These are phyloP conservation scores for Phytopythium vexans DNA, from an alignment of 352 stramenopile species.

Conservation along the genomic window DNA sequence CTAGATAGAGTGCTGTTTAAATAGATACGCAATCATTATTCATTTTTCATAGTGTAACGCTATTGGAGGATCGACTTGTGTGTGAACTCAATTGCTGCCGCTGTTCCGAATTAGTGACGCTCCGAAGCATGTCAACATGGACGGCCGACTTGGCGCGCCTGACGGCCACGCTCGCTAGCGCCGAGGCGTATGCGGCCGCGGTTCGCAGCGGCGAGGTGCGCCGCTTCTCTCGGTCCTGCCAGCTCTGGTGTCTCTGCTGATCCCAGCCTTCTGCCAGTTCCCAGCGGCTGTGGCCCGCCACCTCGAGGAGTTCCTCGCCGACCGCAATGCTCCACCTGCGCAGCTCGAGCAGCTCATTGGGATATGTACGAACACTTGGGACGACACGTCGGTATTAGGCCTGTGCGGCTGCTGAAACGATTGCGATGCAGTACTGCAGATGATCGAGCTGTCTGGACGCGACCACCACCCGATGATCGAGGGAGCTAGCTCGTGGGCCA, in stretches of 20 bases:
- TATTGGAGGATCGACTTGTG: too few relatives aligned
- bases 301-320: constrained; percentile 18
- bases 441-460: constrained; percentile 28
- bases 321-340: constrained; percentile 10
- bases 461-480: constrained; percentile 5
- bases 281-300: constrained; percentile 15
- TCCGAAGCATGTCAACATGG: background rate
- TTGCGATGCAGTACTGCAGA: constrained; percentile 33
- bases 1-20: too few relatives aligned
- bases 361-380: constrained; percentile 20
- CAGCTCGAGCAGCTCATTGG: constrained; percentile 24
- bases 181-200: constrained; percentile 23
- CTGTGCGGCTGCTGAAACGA: background rate
- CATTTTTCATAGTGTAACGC: too few relatives aligned
- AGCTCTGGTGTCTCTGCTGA: background rate
- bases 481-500: constrained; percentile 23
- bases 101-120: background rate
- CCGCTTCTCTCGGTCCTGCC: background rate
- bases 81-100: too few relatives aligned
- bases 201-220: constrained; percentile 27
- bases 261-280: constrained; percentile 5
- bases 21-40: too few relatives aligned
- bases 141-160: constrained; percentile 8
- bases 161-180: constrained; percentile 15
- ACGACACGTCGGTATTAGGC: background rate